phyloP scores from a whole-genome alignment of 1,284 basidiomycete species.

The Quambalaria eucalypti region DNA sequence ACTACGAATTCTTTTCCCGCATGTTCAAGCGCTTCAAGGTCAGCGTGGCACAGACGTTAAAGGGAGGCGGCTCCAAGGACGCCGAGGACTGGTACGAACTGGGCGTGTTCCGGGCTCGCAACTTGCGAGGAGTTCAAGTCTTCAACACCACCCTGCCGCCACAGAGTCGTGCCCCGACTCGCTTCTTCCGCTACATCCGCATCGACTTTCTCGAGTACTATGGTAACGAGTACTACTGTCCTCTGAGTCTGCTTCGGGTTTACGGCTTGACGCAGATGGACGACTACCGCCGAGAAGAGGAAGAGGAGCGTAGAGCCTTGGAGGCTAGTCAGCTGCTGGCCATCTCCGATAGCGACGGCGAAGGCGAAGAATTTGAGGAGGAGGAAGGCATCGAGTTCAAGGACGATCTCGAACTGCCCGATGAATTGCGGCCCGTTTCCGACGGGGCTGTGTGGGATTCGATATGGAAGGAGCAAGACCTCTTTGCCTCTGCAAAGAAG shows the following conservation, averaged over 20 bases:
- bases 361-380: constrained; percentile 3
- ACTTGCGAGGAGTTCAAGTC: constrained; percentile 75
- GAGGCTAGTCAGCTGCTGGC: neutral
- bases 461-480: neutral
- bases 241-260: constrained; percentile 80
- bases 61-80: constrained; percentile 53
- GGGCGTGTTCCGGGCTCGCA: constrained; percentile 73
- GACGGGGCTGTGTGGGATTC: neutral
- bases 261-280: constrained; percentile 95
- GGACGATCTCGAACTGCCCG: neutral
- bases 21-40: constrained; percentile 87
- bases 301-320: constrained; percentile 39
- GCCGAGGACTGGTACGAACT: constrained; percentile 54
- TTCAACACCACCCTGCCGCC: constrained; percentile 7
- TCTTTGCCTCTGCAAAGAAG: too few species aligned
- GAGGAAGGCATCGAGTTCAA: too few species aligned
- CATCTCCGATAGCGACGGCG: neutral
- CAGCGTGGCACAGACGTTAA: constrained; percentile 67
- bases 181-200: constrained; percentile 65
- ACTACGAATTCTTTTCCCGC: constrained; percentile 96
- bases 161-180: neutral
- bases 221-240: constrained; percentile 91
- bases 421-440: neutral
- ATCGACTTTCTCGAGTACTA: constrained; percentile 92
- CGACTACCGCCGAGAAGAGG: constrained; percentile 73